These are phyloP conservation scores for Lophium mytilinum DNA, from an alignment of 495 filamentous ascomycete species.

Conservation along the genomic window DNA sequence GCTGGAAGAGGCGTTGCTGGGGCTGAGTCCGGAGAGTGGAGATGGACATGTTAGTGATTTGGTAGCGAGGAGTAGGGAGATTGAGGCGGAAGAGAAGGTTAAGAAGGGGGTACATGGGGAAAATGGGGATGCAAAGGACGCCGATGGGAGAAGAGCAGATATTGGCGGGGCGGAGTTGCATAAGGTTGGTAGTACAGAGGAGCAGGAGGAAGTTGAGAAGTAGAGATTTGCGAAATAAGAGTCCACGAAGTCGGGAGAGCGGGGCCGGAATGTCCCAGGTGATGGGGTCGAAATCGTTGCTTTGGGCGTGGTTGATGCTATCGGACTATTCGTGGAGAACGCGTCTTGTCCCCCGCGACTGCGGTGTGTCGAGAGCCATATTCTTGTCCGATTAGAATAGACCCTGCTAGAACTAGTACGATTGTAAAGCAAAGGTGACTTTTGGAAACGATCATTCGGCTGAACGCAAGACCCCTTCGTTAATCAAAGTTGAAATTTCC, in stretches of 20 bases:
- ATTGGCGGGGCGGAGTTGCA: conserved; percentile 35
- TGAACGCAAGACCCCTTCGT: too few species aligned
- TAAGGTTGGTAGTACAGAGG: conserved; percentile 44
- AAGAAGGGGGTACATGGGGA: conserved; percentile 18
- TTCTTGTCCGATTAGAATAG: too few species aligned
- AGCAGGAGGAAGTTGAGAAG: conserved; percentile 27
- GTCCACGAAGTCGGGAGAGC: background rate
- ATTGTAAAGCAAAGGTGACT: too few species aligned
- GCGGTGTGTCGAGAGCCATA: too few species aligned
- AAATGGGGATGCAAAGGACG: background rate
- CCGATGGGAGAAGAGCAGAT: conserved; percentile 3
- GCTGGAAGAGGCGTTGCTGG: conserved; percentile 68
- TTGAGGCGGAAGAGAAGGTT: conserved; percentile 33
- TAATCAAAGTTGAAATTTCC: too few species aligned
- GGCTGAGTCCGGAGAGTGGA: conserved; percentile 65
- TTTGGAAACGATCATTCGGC: too few species aligned
- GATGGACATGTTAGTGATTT: conserved; percentile 71
- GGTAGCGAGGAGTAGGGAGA: conserved; percentile 46
- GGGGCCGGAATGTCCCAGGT: background rate
- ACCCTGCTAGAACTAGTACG: too few species aligned
- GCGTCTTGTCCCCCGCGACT: too few species aligned
- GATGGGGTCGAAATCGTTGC: background rate
- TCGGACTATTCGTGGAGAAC: too few species aligned
- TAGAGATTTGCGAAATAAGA: background rate
- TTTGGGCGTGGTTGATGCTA: too few species aligned